Evolutionary conservation across 768 basidiomycete genomes (phyloP), one percentile per base, ranked within the genome.

Genomic region (Termitomyces sp.): DNA sequence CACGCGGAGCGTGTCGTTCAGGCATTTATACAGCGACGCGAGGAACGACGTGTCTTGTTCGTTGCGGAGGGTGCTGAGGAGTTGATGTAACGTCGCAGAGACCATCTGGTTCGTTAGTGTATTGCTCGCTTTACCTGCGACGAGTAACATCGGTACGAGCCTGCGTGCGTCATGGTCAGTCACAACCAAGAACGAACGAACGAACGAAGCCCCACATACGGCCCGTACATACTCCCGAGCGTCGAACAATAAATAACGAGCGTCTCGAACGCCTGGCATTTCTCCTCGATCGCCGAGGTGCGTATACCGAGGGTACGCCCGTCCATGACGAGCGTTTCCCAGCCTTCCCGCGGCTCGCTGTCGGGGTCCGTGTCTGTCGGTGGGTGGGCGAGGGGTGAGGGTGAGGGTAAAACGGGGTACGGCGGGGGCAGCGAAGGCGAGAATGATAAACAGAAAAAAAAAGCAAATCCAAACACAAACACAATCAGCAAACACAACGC

Each of bases 221-320:
- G 89, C 0, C 82, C 84, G 60, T 91, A 91, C 3, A 77, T 74
- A 0, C 78, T 71, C 0, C 81, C 81, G 0, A 93, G 76, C 5
- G 86, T 84, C 39, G 84, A 86, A 58, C 83, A 85, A 64, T 91
- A 88, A 20, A 91, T 87, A 13, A 91, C 83, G 7, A 93, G 76
- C n/a, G 89, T 91, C 63, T 91, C 89, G 60, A 92, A 91, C 2
- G 91, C 91, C 63, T 90, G 88, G 54, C 89, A 90, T 63, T 93
- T 93, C 60, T 94, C 90, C 64, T 93, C 91, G 61, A 94, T 84
- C 0, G 83, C 82, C 0, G 88, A 84, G 3, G 90, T 93, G 52
- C 86, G 80, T 58, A 93, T 89, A 1, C 87, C 88, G 23, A 91
- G 77, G 16, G 82, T 80, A 46, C 86, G 85, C 0, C 91, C 91